These are phyloP conservation scores for Kodamaea restingae DNA, from an alignment of 805 yeast genomes.

Conservation along the genomic window DNA sequence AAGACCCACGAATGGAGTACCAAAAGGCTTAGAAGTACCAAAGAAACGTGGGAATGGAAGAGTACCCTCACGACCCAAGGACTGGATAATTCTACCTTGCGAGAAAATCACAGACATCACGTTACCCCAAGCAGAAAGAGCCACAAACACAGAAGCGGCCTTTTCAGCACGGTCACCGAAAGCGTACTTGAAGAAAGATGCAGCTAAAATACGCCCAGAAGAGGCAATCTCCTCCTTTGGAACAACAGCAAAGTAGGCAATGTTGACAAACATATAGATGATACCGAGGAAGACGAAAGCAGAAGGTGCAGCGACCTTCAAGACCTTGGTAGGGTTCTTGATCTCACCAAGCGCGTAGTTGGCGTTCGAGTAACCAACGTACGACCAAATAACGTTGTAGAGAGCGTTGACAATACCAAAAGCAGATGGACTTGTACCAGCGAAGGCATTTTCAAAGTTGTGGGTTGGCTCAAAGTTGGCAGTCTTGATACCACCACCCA, in stretches of 20 bases:
- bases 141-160: conserved; percentile 77
- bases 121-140: conserved; percentile 77
- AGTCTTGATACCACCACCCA: conserved; percentile 62
- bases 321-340: conserved; percentile 65
- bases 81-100: conserved; percentile 78
- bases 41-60: conserved; percentile 70
- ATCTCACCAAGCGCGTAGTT: conserved; percentile 81
- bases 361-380: conserved; percentile 77
- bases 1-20: conserved; percentile 69
- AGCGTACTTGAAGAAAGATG: conserved; percentile 66
- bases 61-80: conserved; percentile 77
- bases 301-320: conserved; percentile 69
- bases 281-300: conserved; percentile 60
- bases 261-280: conserved; percentile 69
- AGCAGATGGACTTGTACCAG: conserved; percentile 53
- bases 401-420: conserved; percentile 71
- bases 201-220: conserved; percentile 72
- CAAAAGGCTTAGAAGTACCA: conserved; percentile 68
- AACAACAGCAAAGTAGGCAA: conserved; percentile 80
- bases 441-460: conserved; percentile 57
- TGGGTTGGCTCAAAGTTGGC: conserved; percentile 48
- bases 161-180: conserved; percentile 66
- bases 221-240: conserved; percentile 55
- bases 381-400: conserved; percentile 82
- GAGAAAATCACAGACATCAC: conserved; percentile 76